Evolutionary conservation across 306 rosid genomes (phyloP).

Genomic region (Casuarina cunninghamiana): DNA sequence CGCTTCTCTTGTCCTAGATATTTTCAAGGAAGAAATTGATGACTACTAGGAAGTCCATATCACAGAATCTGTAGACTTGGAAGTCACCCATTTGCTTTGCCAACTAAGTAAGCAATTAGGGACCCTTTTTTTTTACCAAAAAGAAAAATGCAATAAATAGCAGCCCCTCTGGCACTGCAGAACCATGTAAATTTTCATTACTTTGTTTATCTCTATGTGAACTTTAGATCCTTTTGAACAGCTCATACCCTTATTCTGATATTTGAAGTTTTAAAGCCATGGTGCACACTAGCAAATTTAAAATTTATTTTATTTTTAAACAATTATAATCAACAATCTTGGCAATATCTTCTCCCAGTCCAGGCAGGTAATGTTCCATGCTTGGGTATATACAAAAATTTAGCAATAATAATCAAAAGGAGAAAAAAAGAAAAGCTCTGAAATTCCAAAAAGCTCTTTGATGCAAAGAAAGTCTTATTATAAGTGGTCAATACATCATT

Average conservation of each 20-base stretch:
- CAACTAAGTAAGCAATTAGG: not conserved
- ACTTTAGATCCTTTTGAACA: no score
- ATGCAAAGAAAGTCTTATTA: not conserved
- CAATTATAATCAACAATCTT: not conserved
- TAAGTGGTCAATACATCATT: not conserved
- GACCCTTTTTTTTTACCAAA: not conserved
- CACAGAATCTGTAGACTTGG: not conserved
- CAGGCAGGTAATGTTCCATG: not conserved
- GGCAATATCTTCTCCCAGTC: not conserved
- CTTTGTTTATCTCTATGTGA: not conserved
- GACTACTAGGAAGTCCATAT: not conserved
- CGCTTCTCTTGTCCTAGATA: not conserved
- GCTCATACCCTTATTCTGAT: no score
- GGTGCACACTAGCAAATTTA: not conserved
- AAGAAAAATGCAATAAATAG: not conserved
- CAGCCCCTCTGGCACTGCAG: not conserved
- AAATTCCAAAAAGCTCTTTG: not conserved
- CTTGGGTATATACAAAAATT: not conserved
- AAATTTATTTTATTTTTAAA: not conserved
- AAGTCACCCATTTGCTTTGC: no score
- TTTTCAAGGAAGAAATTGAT: not conserved
- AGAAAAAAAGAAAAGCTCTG: slow-evolving; percentile 8
- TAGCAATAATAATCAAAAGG: not conserved
- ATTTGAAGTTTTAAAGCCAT: not conserved
- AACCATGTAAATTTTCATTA: not conserved